Conservation (phyloP, 805 yeast species). For the Clavispora santaluciae region DNA sequence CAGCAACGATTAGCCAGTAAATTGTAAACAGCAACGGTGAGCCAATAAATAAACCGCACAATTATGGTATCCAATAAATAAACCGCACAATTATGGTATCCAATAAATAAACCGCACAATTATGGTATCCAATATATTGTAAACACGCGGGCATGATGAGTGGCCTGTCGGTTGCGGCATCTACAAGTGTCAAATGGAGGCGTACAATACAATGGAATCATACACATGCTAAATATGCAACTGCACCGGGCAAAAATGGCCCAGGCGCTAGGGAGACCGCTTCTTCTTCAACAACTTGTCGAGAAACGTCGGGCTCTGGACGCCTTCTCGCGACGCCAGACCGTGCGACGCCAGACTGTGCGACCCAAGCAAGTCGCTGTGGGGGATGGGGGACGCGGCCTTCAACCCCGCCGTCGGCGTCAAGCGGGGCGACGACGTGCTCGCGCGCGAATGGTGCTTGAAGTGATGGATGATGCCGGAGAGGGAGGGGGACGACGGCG, state of each 20-base stretch:
- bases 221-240: not conserved
- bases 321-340: not conserved
- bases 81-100: too few species aligned
- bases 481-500: conserved; percentile 4
- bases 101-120: too few species aligned
- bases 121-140: too few species aligned
- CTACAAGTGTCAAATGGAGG: not conserved
- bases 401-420: not conserved
- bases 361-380: not conserved
- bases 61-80: too few species aligned
- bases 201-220: not conserved
- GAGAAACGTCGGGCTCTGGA: conserved; percentile 10
- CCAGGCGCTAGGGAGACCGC: not conserved
- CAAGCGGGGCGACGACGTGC: not conserved
- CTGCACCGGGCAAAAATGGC: not conserved
- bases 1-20: too few species aligned
- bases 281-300: conserved; percentile 20
- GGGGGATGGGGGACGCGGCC: not conserved
- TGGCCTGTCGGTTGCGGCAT: too few species aligned
- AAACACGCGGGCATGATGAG: too few species aligned
- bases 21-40: not conserved
- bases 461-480: conserved; percentile 14
- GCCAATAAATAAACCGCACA: too few species aligned
- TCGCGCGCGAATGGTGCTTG: conserved; percentile 1
- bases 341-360: too few species aligned